A percentile compares a stretch with the other conserved stretches of the same genome.
Evolutionary conservation across 2,329 filamentous ascomycete genomes (phyloP).

Genomic region (Verruconis gallopava): DNA sequence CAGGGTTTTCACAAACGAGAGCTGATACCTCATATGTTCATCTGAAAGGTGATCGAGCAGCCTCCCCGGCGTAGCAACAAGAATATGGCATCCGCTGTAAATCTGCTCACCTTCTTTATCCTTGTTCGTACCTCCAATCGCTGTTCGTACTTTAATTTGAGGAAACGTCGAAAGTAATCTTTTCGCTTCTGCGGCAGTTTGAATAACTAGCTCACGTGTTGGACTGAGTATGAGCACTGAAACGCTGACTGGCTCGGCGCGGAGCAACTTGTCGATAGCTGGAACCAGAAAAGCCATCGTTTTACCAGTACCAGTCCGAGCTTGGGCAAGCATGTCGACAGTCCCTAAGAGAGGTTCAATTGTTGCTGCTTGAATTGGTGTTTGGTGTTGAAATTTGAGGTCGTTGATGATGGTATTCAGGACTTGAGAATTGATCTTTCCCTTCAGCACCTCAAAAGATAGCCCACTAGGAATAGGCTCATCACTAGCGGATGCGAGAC

Average conservation of each 20-base stretch:
- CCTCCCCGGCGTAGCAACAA: conserved; percentile 90
- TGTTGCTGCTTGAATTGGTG: neutral
- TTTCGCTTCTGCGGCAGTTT: conserved; percentile 35
- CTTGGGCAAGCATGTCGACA: conserved; percentile 33
- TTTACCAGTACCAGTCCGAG: conserved; percentile 39
- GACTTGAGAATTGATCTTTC: neutral
- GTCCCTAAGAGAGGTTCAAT: neutral
- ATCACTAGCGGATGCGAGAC: too few relatives aligned
- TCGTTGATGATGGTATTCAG: neutral
- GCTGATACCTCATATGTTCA: conserved; percentile 61
- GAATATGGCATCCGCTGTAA: conserved; percentile 37
- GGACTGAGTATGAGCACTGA: conserved; percentile 44
- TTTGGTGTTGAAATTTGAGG: neutral
- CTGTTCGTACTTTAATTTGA: conserved; percentile 30
- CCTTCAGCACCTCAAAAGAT: neutral
- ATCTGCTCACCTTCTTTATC: conserved; percentile 51
- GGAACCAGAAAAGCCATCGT: conserved; percentile 37
- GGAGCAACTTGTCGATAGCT: conserved; percentile 32
- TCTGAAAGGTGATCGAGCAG: conserved; percentile 88
- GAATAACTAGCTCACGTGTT: conserved; percentile 47
- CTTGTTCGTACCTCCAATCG: conserved; percentile 37
- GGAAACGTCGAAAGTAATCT: conserved; percentile 29
- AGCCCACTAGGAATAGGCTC: too few relatives aligned
- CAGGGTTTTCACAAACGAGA: conserved; percentile 58
- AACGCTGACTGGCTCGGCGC: conserved; percentile 25